Conservation (phyloP, 208 protist genomes). For the Crithidia brevicula region DNA sequence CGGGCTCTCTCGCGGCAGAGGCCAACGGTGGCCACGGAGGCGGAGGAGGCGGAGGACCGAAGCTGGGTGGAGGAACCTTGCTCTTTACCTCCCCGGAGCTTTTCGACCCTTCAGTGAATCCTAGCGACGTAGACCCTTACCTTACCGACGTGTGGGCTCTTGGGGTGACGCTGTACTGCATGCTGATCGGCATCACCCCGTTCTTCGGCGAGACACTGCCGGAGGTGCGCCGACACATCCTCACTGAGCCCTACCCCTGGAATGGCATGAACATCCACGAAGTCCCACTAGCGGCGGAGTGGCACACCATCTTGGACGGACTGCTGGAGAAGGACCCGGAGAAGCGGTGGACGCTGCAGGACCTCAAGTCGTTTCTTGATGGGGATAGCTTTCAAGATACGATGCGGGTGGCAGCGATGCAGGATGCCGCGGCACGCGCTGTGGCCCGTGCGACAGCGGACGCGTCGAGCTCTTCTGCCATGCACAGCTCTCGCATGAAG, state of each 20-base stretch:
- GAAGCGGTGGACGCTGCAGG: conserved; percentile 58
- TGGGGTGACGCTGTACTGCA: conserved; percentile 82
- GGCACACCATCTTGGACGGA: conserved; percentile 57
- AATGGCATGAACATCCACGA: conserved; percentile 37
- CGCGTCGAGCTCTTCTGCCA: neutral
- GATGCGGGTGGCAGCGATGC: conserved; percentile 21
- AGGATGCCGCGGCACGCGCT: conserved; percentile 2
- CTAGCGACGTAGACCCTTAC: conserved; percentile 44
- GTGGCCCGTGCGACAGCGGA: neutral
- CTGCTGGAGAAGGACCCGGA: conserved; percentile 77
- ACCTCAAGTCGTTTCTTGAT: conserved; percentile 66
- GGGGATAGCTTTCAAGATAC: conserved; percentile 29
- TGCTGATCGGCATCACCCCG: conserved; percentile 73
- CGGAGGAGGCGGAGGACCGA: conserved; percentile 6
- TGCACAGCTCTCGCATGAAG: no score
- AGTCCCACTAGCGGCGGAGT: conserved; percentile 39
- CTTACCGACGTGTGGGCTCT: conserved; percentile 83
- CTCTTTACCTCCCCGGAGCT: conserved; percentile 83
- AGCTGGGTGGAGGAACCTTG: conserved; percentile 58
- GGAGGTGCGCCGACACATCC: conserved; percentile 50
- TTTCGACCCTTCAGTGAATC: conserved; percentile 26
- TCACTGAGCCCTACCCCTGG: conserved; percentile 46
- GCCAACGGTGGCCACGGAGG: neutral
- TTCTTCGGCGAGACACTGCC: conserved; percentile 58
- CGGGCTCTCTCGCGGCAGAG: no score